Percentiles rank a stretch among this genome's conserved stretches.
These are phyloP conservation scores for Babesia bovis DNA, from an alignment of 169 alveolate genomes.

Conservation along the genomic window DNA sequence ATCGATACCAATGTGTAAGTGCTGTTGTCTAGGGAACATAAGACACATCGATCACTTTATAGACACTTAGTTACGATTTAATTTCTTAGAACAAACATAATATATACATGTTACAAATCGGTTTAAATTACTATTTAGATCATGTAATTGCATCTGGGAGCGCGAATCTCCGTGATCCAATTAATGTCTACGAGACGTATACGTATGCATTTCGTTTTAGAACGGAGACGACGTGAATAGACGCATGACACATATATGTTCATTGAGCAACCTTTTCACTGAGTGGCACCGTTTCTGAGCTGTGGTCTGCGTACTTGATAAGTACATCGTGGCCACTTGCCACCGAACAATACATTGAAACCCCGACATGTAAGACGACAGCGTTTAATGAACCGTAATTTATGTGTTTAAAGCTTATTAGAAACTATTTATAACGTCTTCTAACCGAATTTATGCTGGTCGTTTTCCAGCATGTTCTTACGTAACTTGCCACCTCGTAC, in stretches of 20 bases:
- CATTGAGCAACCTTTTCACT: neutral
- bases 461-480: neutral
- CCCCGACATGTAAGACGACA: neutral
- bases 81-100: too few species aligned
- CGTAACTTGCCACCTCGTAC: constrained; percentile 18
- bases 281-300: constrained; percentile 9
- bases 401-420: neutral
- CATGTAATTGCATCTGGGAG: neutral
- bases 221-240: constrained; percentile 5
- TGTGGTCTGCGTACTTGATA: constrained; percentile 8
- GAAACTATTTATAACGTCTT: neutral
- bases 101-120: too few species aligned
- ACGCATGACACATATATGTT: neutral
- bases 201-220: neutral
- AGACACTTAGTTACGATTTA: too few species aligned
- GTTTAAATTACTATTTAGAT: neutral
- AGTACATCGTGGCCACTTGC: constrained; percentile 37
- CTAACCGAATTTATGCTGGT: neutral
- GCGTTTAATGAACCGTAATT: neutral
- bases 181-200: neutral
- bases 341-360: neutral
- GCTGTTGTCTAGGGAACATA: too few species aligned
- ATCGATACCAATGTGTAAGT: too few species aligned
- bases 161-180: neutral
- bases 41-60: too few species aligned